Evolutionary conservation across 225 moss, liverwort and hornwort species (phyloP).

Genomic region (Anthoceros angustus): DNA sequence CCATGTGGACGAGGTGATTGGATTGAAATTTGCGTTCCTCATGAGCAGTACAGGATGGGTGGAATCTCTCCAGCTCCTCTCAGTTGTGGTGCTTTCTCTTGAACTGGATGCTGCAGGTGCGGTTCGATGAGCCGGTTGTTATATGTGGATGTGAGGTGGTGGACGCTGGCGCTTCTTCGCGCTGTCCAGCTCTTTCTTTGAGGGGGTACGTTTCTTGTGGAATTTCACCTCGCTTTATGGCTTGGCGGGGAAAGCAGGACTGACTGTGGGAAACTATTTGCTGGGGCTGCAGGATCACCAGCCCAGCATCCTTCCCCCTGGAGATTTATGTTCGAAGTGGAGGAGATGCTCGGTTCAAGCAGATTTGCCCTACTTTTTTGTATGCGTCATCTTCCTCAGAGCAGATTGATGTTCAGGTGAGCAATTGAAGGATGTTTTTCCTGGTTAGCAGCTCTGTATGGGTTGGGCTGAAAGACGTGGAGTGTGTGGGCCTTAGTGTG

Average conservation of each 20-base stretch:
- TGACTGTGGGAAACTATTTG: neutral
- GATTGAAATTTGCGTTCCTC: no score
- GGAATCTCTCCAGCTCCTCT: neutral
- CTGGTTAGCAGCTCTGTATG: neutral
- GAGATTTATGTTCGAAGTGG: constrained; percentile 86
- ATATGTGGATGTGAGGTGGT: constrained; percentile 85
- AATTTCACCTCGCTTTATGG: neutral
- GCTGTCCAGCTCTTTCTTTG: constrained; percentile 41
- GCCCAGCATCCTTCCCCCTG: constrained; percentile 68
- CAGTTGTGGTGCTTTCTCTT: neutral
- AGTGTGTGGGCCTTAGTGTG: neutral
- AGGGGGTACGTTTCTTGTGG: constrained; percentile 34
- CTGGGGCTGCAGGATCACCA: constrained; percentile 35
- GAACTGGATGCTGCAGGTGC: constrained; percentile 36
- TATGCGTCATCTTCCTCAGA: constrained; percentile 62
- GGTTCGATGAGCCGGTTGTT: constrained; percentile 89
- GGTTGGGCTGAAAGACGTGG: no score
- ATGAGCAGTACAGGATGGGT: neutral
- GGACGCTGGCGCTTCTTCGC: constrained; percentile 45
- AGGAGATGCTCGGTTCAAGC: constrained; percentile 91
- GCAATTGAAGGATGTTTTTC: constrained; percentile 8
- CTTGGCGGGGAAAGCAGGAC: neutral
- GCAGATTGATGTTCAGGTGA: constrained; percentile 66
- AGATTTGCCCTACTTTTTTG: constrained; percentile 71
- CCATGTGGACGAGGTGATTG: constrained; percentile 79